phyloP scores from a whole-genome alignment of 2,329 filamentous ascomycete species.

The Verticillium zaregamsianum region DNA sequence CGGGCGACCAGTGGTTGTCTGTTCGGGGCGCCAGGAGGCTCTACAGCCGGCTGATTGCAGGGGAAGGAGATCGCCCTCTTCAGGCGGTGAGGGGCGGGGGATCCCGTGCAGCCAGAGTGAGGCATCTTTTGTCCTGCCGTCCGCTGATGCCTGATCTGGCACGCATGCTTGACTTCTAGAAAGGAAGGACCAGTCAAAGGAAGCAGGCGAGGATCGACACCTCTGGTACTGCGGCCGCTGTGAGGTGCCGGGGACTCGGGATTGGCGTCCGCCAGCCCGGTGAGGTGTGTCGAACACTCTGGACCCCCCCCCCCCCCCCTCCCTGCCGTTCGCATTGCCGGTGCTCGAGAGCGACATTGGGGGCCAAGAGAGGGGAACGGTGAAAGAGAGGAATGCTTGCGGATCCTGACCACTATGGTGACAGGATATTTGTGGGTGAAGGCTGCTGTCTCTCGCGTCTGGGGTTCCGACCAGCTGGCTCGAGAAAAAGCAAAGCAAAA shows the following conservation, averaged over 20 bases:
- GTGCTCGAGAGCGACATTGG: too few species aligned
- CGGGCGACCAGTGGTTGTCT: neutral
- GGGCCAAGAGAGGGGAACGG: neutral
- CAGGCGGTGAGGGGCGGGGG: neutral
- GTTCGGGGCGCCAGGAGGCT: neutral
- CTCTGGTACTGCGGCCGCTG: neutral
- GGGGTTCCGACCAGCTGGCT: neutral
- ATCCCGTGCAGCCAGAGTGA: neutral
- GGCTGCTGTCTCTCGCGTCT: neutral
- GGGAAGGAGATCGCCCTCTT: neutral
- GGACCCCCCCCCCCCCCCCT: neutral
- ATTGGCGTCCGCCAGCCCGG: neutral
- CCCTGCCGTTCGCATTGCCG: too few species aligned
- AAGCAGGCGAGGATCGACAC: neutral
- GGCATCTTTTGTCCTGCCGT: neutral
- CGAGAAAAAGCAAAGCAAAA: neutral
- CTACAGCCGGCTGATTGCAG: neutral
- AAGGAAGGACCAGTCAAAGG: neutral
- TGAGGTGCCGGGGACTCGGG: neutral
- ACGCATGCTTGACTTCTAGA: neutral
- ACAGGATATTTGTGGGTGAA: neutral
- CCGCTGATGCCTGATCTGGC: neutral
- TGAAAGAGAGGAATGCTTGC: neutral
- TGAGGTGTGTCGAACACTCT: neutral
- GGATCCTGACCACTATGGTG: neutral